Base-by-base conservation (phyloP, 2,329 filamentous ascomycete genomes). In the Nemania abortiva region DNA sequence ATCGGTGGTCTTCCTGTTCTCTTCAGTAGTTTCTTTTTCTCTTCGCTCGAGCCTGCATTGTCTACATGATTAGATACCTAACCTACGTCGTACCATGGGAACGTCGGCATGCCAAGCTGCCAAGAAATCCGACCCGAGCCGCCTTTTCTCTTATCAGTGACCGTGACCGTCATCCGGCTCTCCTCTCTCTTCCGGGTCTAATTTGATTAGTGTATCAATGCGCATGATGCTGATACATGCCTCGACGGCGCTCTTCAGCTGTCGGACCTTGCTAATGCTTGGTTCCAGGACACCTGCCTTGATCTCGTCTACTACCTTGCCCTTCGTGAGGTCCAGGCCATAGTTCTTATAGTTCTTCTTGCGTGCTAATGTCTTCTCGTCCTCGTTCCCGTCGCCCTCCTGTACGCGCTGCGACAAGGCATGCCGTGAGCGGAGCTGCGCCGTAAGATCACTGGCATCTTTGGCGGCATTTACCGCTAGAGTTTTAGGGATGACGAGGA, bases 271-370 rank as follows among this genome's bases (percentile, higher is more conserved):
- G 88, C 95, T 98, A 86, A 99, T 94, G 83, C 92, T 97, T 37
- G 96, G 96, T 86, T 99, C 96, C 78, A 99, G 82, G 70, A 99
- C 95, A 79, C 96, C 96, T 13, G 93, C 91, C 88, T 98, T 98
- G 77, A 99, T 86, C 84, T 94, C 91, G 81, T 99, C 96, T 64
- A 95, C 91, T 67, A 98, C 93, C 81, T 94, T 95, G 75, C 96
- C 96, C 81, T 92, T 94, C 66, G 86, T 86, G 77, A 99, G 85
- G 81, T 99, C 97, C 67, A 99, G 86, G 59, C 96, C 96, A 82
- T 99, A 99, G 87, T 99, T 99, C 85, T 95, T 96, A 87, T 98
- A 99, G 76, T 92, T 93, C 90, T 97, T 98, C 84, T 95, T 96
- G 82, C 93, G 94, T 57, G 94, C 94, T 67, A 96, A 87, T 62